Evolutionary conservation across 2,329 filamentous ascomycete genomes (phyloP).

Genomic region (Fusarium tjaetaba): DNA sequence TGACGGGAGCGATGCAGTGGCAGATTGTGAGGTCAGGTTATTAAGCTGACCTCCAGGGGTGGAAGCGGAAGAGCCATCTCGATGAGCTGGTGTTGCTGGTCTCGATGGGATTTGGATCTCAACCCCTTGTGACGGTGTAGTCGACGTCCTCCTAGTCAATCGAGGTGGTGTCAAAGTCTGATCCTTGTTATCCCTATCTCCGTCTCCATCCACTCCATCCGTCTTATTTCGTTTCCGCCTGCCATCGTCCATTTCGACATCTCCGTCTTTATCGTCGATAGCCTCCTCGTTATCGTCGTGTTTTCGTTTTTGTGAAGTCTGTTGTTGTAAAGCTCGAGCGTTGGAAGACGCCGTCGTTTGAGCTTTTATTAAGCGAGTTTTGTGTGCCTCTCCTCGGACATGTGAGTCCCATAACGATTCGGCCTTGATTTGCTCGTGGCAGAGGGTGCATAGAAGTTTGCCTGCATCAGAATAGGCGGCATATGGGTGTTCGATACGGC

Average conservation of each 20-base stretch:
- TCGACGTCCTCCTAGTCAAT: conserved; percentile 59
- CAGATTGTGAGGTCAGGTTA: conserved; percentile 18
- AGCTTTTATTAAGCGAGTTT: conserved; percentile 37
- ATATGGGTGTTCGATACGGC: conserved; percentile 76
- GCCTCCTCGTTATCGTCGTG: conserved; percentile 48
- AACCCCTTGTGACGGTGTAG: conserved; percentile 63
- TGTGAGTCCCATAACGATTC: conserved; percentile 76
- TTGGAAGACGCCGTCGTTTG: conserved; percentile 31
- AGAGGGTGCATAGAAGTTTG: conserved; percentile 74
- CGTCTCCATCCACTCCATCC: conserved; percentile 43
- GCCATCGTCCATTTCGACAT: conserved; percentile 50
- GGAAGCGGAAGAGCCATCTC: conserved; percentile 55
- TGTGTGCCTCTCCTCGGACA: conserved; percentile 58
- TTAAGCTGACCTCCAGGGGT: conserved; percentile 47
- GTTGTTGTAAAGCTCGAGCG: conserved; percentile 26
- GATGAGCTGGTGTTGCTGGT: conserved; percentile 66
- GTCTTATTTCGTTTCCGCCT: conserved; percentile 60
- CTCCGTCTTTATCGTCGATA: conserved; percentile 39
- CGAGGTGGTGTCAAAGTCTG: conserved; percentile 53
- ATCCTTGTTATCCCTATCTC: conserved; percentile 34
- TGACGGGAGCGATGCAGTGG: conserved; percentile 46
- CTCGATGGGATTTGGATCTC: conserved; percentile 72
- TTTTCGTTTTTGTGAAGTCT: conserved; percentile 48
- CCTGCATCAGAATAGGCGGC: conserved; percentile 75
- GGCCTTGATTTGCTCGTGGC: conserved; percentile 70